These are phyloP conservation scores for Pseudovirgaria hyperparasitica DNA, from an alignment of 2,329 filamentous ascomycete species.

Conservation along the genomic window DNA sequence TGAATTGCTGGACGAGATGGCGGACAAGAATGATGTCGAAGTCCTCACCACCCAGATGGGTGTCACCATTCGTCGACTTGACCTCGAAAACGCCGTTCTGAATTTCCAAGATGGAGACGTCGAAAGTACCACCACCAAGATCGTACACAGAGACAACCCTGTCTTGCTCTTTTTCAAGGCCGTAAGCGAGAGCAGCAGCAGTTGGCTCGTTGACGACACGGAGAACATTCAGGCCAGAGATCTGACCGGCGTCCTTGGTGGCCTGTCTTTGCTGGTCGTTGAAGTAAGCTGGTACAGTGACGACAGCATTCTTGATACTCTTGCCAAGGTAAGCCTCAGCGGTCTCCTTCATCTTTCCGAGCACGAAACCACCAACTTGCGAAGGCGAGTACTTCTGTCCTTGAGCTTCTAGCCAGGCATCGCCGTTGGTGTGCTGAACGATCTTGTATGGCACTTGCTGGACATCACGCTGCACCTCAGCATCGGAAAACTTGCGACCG, in stretches of 20 bases:
- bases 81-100: constrained; percentile 98
- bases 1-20: constrained; percentile 89
- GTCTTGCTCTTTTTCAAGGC: constrained; percentile 88
- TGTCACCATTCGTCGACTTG: constrained; percentile 98
- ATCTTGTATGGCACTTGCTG: constrained; percentile 99
- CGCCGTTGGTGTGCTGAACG: constrained; percentile 89
- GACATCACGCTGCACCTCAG: constrained; percentile 90
- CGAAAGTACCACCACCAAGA: constrained; percentile 96
- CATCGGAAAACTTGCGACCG: constrained; percentile 89
- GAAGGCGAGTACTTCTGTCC: constrained; percentile 94
- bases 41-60: constrained; percentile 94
- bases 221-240: constrained; percentile 88
- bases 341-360: constrained; percentile 99
- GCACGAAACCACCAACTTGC: constrained; percentile 93
- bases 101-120: constrained; percentile 96
- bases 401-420: constrained; percentile 89
- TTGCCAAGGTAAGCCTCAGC: constrained; percentile 87
- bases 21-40: constrained; percentile 93
- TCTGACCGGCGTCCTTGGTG: constrained; percentile 96
- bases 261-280: constrained; percentile 97
- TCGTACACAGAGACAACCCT: constrained; percentile 90
- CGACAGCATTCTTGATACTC: constrained; percentile 87
- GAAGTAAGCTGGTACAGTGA: constrained; percentile 96
- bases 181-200: constrained; percentile 88
- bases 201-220: constrained; percentile 98